These are phyloP conservation scores for Trichoderma gracile DNA, from an alignment of 2,329 filamentous ascomycete species.

Conservation along the genomic window DNA sequence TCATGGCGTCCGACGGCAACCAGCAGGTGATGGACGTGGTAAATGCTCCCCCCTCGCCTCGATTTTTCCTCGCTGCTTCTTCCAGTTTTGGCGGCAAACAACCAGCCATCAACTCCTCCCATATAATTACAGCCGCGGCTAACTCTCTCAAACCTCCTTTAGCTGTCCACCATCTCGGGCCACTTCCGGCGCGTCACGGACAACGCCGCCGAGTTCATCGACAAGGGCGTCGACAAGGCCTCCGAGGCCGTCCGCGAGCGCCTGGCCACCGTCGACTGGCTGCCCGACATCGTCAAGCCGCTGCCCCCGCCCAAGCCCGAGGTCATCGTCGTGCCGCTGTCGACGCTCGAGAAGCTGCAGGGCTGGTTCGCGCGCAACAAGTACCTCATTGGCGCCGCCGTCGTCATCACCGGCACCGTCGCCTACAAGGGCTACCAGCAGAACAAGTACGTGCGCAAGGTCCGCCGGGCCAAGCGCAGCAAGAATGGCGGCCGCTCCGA, in stretches of 20 bases:
- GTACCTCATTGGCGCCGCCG: constrained; percentile 68
- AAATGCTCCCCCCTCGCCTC: constrained; percentile 39
- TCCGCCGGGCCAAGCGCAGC: constrained; percentile 74
- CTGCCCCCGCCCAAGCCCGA: constrained; percentile 48
- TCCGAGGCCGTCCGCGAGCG: constrained; percentile 70
- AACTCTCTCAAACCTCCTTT: constrained; percentile 22
- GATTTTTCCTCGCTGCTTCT: too few species aligned
- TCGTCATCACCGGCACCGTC: constrained; percentile 70
- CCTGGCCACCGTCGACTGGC: constrained; percentile 67
- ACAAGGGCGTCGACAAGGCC: constrained; percentile 76
- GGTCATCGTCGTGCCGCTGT: constrained; percentile 37
- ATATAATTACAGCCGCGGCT: constrained; percentile 2
- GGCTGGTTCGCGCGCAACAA: constrained; percentile 74
- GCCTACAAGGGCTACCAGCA: constrained; percentile 54
- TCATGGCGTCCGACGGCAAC: constrained; percentile 78
- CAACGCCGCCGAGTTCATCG: constrained; percentile 76
- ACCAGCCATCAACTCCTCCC: not conserved
- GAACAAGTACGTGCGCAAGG: constrained; percentile 61
- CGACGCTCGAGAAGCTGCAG: constrained; percentile 56
- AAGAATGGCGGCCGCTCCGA: constrained; percentile 83
- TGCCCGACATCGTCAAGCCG: constrained; percentile 69
- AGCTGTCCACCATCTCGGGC: constrained; percentile 57
- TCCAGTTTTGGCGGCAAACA: not conserved
- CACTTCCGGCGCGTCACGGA: constrained; percentile 71
- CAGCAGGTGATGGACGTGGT: constrained; percentile 77